Evolutionary conservation across 2,329 filamentous ascomycete species (phyloP).

Genomic region (Epichloe brachyelytri): DNA sequence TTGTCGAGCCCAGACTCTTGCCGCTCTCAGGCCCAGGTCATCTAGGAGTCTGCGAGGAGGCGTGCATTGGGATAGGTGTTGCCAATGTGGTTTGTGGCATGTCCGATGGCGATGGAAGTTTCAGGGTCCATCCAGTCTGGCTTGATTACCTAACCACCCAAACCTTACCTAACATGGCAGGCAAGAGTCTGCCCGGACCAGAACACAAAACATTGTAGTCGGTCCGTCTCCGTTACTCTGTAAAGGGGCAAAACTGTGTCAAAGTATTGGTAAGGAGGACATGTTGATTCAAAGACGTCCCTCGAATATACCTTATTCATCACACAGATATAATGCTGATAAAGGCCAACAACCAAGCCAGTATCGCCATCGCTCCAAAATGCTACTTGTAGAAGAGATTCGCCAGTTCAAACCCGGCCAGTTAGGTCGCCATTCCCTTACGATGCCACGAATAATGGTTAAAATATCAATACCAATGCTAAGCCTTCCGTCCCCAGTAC

Average conservation of each 20-base stretch:
- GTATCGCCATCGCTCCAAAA: constrained; percentile 1
- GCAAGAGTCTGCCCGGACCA: no score
- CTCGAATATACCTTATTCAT: background rate
- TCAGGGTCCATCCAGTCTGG: background rate
- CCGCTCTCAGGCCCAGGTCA: constrained; percentile 25
- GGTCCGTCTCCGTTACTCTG: no score
- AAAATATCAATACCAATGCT: background rate
- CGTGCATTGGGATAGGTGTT: constrained; percentile 4
- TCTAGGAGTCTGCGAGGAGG: constrained; percentile 14
- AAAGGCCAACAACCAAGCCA: background rate
- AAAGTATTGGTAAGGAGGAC: no score
- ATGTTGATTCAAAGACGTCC: background rate
- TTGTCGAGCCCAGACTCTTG: constrained; percentile 25
- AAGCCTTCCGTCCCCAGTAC: background rate
- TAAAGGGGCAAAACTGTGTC: no score
- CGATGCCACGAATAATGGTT: background rate
- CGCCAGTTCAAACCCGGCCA: background rate
- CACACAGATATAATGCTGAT: background rate
- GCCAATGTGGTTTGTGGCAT: background rate
- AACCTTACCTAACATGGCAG: no score
- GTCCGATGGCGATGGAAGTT: background rate
- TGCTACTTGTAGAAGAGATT: background rate
- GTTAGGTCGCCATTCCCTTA: background rate
- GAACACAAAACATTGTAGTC: no score
- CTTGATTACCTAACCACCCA: background rate